These are phyloP conservation scores for Lachnellula hyalina DNA, from an alignment of 2,329 filamentous ascomycete species.

Conservation along the genomic window DNA sequence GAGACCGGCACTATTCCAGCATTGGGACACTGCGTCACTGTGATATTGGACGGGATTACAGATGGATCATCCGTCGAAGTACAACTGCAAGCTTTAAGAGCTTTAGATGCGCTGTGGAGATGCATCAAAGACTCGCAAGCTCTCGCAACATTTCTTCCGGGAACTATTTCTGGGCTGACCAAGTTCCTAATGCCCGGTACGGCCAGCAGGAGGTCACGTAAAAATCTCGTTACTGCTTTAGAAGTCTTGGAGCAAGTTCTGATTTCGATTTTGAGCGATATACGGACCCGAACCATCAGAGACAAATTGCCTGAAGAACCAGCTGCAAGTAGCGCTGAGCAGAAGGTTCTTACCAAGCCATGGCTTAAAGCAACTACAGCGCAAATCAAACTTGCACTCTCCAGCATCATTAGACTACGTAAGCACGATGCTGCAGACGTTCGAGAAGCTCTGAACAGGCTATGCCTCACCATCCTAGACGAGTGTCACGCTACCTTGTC, in stretches of 20 bases:
- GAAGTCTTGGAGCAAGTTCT: constrained; percentile 52
- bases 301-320: constrained; percentile 14
- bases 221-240: constrained; percentile 59
- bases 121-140: constrained; percentile 68
- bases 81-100: constrained; percentile 63
- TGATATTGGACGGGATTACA: constrained; percentile 69
- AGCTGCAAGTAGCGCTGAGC: constrained; percentile 33
- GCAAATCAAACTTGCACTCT: constrained; percentile 79
- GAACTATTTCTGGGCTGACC: constrained; percentile 75
- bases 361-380: constrained; percentile 78
- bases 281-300: constrained; percentile 42
- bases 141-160: constrained; percentile 80
- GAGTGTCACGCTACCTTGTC: constrained; percentile 70
- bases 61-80: constrained; percentile 61
- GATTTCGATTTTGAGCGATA: constrained; percentile 51
- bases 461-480: constrained; percentile 73
- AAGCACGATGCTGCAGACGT: constrained; percentile 66
- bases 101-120: constrained; percentile 56
- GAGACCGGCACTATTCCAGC: constrained; percentile 64
- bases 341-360: constrained; percentile 34
- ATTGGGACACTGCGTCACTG: constrained; percentile 75
- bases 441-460: constrained; percentile 56
- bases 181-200: constrained; percentile 65
- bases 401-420: constrained; percentile 70
- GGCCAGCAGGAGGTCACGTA: constrained; percentile 53